Percentiles rank a stretch among this genome's conserved stretches.
phyloP scores from a whole-genome alignment of 148 eudicot genomes.

The Fallopia convolvulus region DNA sequence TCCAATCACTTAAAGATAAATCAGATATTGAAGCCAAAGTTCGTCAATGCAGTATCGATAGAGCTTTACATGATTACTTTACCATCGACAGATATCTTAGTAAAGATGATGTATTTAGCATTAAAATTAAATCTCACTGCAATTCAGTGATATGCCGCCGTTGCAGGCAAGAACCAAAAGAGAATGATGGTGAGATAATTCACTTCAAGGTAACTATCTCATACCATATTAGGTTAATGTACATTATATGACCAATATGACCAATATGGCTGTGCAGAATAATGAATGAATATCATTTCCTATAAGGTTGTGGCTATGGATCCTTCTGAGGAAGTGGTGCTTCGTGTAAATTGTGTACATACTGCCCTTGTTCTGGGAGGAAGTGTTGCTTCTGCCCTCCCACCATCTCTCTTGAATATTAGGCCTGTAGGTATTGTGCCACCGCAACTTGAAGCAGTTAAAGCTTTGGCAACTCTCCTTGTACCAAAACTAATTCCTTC shows the following conservation, averaged over 20 bases:
- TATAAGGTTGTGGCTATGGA: slow-evolving; percentile 77
- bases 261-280: neutral
- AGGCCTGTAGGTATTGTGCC: slow-evolving; percentile 32
- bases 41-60: slow-evolving; percentile 83
- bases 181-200: slow-evolving; percentile 33
- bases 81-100: slow-evolving; percentile 72
- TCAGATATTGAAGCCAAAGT: slow-evolving; percentile 73
- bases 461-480: slow-evolving; percentile 60
- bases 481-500: slow-evolving; percentile 79
- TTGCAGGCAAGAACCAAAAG: slow-evolving; percentile 48
- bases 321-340: slow-evolving; percentile 61
- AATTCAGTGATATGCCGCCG: slow-evolving; percentile 59
- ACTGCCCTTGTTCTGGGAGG: slow-evolving; percentile 97
- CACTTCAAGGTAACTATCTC: slow-evolving; percentile 66
- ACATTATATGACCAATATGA: neutral
- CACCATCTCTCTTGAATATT: slow-evolving; percentile 56
- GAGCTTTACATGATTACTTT: slow-evolving; percentile 71
- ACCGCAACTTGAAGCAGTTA: slow-evolving; percentile 49
- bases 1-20: slow-evolving; percentile 64
- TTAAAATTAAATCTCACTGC: slow-evolving; percentile 80
- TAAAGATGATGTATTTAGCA: slow-evolving; percentile 66
- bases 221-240: slow-evolving; percentile 11
- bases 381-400: slow-evolving; percentile 69
- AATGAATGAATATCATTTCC: slow-evolving; percentile 13
- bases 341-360: slow-evolving; percentile 56